Base-by-base conservation (phyloP, 306 rosid species). In the Quercus glauca region DNA sequence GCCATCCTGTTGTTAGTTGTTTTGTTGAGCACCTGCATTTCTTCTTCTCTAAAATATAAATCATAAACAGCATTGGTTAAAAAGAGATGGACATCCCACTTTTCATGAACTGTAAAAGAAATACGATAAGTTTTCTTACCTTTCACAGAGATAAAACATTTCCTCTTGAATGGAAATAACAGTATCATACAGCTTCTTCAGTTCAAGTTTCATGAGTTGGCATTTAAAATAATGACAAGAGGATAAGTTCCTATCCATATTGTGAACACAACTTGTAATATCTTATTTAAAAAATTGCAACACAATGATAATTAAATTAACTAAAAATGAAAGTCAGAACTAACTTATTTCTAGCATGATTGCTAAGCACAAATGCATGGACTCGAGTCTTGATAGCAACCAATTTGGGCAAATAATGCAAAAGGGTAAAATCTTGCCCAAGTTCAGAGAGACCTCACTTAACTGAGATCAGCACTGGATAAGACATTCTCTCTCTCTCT, bases 1-100 rank as follows among this genome's bases (percentile, higher is more conserved):
- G 90, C 89, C 99, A 95, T 95, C 81, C 82, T 89, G 53, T 76
- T 67, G 84, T 88, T 85, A 23, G 99, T 95, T 43, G 86, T 49
- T 81, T 3, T 88, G 83, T 95, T 95, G 28, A 95, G 94, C 64
- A 85, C 98, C 81, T 95, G 99, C 99, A 95, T 95, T 82, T 93
- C 96, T 80, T 89, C 94, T 79, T 95, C 99, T 86, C 96, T 93
- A 93, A 60, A 79, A 87, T 23, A 31, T 20, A 2, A 33, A 49
- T 23, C 33, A 78, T 3, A 19, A 49, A 3, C n/a, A 49, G 4
- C 8, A 12, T 2, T 29, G 11, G 52, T 51, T 74, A 6, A 55
- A 75, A 13, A 19, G 6, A 19, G 26, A 28, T 56, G 49, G 5
- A 37, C 19, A 45, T 43, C 67, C 20, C 71, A 35, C 64, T 14